phyloP scores from a whole-genome alignment of 2,329 filamentous ascomycete genomes.

The Nannizziopsis arthrosporioides region DNA sequence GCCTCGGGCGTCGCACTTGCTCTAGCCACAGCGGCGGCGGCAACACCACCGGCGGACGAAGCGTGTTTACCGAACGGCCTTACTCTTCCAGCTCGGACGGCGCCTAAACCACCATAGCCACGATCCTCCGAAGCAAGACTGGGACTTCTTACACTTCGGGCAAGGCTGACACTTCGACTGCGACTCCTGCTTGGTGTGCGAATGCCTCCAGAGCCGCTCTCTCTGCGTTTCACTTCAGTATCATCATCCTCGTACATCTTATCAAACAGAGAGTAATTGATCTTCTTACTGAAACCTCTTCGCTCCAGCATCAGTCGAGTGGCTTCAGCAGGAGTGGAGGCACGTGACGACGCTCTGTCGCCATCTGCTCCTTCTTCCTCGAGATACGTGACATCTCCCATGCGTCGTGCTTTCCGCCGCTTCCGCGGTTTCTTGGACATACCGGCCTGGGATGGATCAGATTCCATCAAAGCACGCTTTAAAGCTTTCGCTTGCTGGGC shows the following conservation, averaged over 20 bases:
- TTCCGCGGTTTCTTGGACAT: slow-evolving; percentile 36
- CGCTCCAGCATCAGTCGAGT: slow-evolving; percentile 57
- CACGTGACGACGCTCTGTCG: slow-evolving; percentile 52
- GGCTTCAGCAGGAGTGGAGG: slow-evolving; percentile 57
- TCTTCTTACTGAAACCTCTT: slow-evolving; percentile 58
- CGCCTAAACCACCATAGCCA: slow-evolving; percentile 8
- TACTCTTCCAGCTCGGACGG: not conserved
- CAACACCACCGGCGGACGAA: not conserved
- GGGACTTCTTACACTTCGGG: slow-evolving; percentile 12
- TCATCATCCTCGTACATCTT: slow-evolving; percentile 30
- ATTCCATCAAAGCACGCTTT: slow-evolving; percentile 53
- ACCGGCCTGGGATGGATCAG: slow-evolving; percentile 24
- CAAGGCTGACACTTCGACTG: slow-evolving; percentile 25
- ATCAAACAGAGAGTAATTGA: slow-evolving; percentile 49
- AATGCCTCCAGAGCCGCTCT: slow-evolving; percentile 16
- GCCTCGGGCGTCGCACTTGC: slow-evolving; percentile 11
- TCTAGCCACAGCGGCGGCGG: slow-evolving; percentile 14
- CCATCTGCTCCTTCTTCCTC: slow-evolving; percentile 41
- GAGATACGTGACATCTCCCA: slow-evolving; percentile 38
- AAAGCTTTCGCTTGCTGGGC: slow-evolving; percentile 75
- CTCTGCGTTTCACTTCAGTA: slow-evolving; percentile 14
- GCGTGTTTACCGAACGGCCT: not conserved
- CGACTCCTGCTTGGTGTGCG: slow-evolving; percentile 15
- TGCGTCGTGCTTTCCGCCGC: slow-evolving; percentile 33
- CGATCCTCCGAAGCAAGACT: slow-evolving; percentile 13